Conservation (phyloP, 331 rosid species). For the Quercus lobata region DNA sequence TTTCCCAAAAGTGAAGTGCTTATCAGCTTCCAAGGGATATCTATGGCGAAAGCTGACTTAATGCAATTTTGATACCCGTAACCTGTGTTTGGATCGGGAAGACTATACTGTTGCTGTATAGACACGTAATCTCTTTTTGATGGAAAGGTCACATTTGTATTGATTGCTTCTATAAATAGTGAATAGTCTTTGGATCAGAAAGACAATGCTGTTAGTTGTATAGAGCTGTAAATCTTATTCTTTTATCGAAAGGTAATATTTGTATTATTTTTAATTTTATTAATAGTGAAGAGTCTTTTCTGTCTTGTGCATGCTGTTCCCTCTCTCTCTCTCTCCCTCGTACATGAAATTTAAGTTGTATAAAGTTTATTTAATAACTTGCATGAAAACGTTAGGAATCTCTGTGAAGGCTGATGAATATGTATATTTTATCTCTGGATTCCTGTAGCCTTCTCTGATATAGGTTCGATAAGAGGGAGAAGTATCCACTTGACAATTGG, state of each 20-base stretch:
- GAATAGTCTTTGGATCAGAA: background rate
- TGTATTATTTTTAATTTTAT: background rate
- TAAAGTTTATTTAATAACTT: background rate
- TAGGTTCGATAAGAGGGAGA: too few species aligned
- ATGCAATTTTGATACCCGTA: background rate
- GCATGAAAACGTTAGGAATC: too few species aligned
- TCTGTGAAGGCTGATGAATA: too few species aligned
- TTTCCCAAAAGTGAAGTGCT: conserved; percentile 73
- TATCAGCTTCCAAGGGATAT: conserved; percentile 57
- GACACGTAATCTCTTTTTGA: background rate
- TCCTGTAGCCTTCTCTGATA: too few species aligned
- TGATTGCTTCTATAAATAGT: background rate
- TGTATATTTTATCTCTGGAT: too few species aligned
- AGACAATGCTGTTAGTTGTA: background rate
- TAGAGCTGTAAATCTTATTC: background rate
- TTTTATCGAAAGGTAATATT: background rate
- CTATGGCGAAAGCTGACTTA: conserved; percentile 83
- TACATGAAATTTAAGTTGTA: background rate
- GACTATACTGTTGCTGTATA: background rate
- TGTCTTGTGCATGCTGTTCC: background rate
- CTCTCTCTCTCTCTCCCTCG: background rate
- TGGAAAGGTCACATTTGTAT: background rate
- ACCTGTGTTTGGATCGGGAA: background rate
- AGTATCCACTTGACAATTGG: too few species aligned
- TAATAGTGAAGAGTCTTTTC: background rate